A percentile compares a stretch with the other conserved stretches of the same genome.
Evolutionary conservation across 2,329 filamentous ascomycete species (phyloP).

Genomic region (Trichophyton rubrum): DNA sequence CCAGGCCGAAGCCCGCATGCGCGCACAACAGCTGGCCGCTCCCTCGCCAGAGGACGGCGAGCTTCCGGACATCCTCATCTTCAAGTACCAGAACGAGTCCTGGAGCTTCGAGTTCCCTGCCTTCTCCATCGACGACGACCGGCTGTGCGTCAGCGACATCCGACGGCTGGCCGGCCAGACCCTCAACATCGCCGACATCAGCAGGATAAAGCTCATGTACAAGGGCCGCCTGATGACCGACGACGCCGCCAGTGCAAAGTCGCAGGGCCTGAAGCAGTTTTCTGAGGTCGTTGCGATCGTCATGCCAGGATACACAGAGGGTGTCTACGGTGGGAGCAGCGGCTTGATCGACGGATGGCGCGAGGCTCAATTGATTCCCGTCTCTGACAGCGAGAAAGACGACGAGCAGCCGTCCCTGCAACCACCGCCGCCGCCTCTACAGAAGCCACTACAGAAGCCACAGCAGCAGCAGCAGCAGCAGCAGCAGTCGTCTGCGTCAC

Average conservation of each 20-base stretch:
- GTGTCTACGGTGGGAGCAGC: not conserved
- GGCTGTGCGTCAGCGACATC: conserved; percentile 31
- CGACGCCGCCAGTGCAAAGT: conserved; percentile 27
- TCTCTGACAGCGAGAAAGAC: not conserved
- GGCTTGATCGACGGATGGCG: not conserved
- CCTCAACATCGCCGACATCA: conserved; percentile 24
- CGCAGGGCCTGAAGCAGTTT: conserved; percentile 37
- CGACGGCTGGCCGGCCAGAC: conserved; percentile 30
- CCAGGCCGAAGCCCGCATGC: not conserved
- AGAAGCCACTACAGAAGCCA: no score
- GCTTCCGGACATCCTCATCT: conserved; percentile 33
- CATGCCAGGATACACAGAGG: not conserved
- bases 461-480: not conserved
- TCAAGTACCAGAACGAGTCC: conserved; percentile 31
- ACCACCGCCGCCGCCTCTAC: no score
- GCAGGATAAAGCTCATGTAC: conserved; percentile 34
- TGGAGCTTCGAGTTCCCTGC: conserved; percentile 34
- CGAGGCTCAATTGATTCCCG: not conserved
- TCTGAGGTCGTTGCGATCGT: conserved; percentile 37
- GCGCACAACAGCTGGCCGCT: not conserved
- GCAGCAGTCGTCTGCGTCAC: not conserved
- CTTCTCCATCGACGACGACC: conserved; percentile 36
- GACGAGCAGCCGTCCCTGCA: not conserved
- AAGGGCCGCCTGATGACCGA: conserved; percentile 35
- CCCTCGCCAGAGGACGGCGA: conserved; percentile 17